These are phyloP conservation scores for Eutrema japonicum DNA, from an alignment of 345 rosid genomes.

Conservation along the genomic window DNA sequence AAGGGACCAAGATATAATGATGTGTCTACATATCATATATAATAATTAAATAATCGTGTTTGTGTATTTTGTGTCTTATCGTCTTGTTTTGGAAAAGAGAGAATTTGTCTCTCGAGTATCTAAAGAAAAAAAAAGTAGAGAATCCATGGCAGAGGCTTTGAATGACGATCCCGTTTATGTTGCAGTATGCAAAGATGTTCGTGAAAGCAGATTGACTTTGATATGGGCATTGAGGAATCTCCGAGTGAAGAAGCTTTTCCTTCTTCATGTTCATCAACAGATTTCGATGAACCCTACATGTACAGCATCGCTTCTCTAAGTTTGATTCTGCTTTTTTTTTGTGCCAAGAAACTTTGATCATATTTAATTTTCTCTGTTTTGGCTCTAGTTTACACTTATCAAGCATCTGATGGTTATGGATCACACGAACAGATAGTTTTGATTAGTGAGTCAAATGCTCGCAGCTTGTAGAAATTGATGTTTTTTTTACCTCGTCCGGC, in stretches of 20 bases:
- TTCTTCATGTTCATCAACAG: slow-evolving; percentile 54
- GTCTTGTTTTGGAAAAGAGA: slow-evolving; percentile 28
- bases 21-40: not conserved
- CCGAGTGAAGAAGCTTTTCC: slow-evolving; percentile 43
- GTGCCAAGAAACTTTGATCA: not conserved
- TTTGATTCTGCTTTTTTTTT: not conserved
- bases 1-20: not conserved
- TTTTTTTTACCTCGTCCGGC: not conserved
- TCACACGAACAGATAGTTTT: not conserved
- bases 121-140: not conserved
- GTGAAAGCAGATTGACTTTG: slow-evolving; percentile 54
- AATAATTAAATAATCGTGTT: not conserved
- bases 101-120: slow-evolving; percentile 22
- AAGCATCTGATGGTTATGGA: slow-evolving; percentile 15
- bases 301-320: slow-evolving; percentile 18
- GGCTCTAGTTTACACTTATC: not conserved
- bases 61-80: slow-evolving; percentile 23
- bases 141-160: slow-evolving; percentile 38
- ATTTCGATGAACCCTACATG: slow-evolving; percentile 34
- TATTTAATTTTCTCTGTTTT: slow-evolving; percentile 3
- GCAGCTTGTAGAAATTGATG: slow-evolving; percentile 8
- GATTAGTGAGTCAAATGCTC: slow-evolving; percentile 9
- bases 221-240: slow-evolving; percentile 58
- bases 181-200: slow-evolving; percentile 57
- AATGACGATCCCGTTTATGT: slow-evolving; percentile 53